A percentile compares a stretch with the other conserved stretches of the same genome.
Conservation (phyloP, 106 monocot genomes). For the Triglochin maritima region DNA sequence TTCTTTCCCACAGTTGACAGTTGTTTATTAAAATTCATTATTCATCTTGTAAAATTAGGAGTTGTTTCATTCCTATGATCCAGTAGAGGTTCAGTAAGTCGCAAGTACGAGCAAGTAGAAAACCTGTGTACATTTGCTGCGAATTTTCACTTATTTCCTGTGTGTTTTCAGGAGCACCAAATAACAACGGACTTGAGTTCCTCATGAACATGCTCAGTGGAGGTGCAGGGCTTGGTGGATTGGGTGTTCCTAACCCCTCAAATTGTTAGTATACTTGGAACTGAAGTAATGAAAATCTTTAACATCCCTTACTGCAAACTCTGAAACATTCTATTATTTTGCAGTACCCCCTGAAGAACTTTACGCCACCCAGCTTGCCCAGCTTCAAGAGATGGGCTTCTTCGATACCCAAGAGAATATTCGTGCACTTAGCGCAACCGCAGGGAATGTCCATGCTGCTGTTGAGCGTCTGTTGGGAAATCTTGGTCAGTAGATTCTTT, state of each 20-base stretch:
- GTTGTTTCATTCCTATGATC: too few species aligned
- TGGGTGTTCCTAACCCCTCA: conserved; percentile 33
- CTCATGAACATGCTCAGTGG: conserved; percentile 89
- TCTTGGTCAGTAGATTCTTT: conserved; percentile 38
- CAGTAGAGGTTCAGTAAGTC: too few species aligned
- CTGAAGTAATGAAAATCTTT: too few species aligned
- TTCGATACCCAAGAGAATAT: conserved; percentile 95
- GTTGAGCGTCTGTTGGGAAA: conserved; percentile 86
- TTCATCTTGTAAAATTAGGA: too few species aligned
- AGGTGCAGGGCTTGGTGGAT: conserved; percentile 54
- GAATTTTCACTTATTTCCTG: too few species aligned
- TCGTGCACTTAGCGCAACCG: conserved; percentile 62
- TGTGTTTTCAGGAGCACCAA: conserved; percentile 21
- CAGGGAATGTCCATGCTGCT: conserved; percentile 86
- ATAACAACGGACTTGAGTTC: conserved; percentile 35
- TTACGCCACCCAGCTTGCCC: conserved; percentile 78
- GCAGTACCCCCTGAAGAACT: conserved; percentile 85
- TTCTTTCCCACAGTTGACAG: too few species aligned
- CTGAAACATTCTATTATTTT: neutral
- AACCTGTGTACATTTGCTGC: too few species aligned
- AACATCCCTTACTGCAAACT: too few species aligned
- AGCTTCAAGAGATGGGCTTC: conserved; percentile 98
- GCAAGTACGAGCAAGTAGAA: too few species aligned
- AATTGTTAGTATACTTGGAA: conserved; percentile 25
- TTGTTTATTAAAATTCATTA: too few species aligned